These are phyloP conservation scores for Penicillium bovifimosum DNA, from an alignment of 495 filamentous ascomycete genomes.

Conservation along the genomic window DNA sequence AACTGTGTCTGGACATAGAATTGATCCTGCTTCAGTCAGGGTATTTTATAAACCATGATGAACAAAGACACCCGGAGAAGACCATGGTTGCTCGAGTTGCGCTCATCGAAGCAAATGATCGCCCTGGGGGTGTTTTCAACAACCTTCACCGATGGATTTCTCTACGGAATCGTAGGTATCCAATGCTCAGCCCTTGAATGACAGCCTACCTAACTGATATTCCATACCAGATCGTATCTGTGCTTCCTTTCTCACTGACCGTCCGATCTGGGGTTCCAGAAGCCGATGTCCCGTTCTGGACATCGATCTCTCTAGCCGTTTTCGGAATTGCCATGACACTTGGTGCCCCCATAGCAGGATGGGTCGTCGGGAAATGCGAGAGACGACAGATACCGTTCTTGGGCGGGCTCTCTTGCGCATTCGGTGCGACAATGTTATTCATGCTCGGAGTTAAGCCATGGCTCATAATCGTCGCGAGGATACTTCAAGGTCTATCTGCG, in stretches of 20 bases:
- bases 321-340: slow-evolving; percentile 2
- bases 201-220: background rate
- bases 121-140: background rate
- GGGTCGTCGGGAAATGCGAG: background rate
- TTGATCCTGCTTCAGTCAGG: background rate
- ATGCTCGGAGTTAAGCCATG: slow-evolving; percentile 1
- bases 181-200: background rate
- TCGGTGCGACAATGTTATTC: background rate
- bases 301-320: background rate
- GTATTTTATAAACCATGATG: background rate
- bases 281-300: slow-evolving; percentile 3
- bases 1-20: background rate
- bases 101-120: slow-evolving; percentile 3
- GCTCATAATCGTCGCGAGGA: slow-evolving; percentile 3
- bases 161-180: background rate
- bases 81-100: slow-evolving; percentile 1
- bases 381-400: slow-evolving; percentile 1
- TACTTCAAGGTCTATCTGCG: slow-evolving; percentile 4
- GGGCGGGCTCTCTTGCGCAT: slow-evolving; percentile 1
- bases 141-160: slow-evolving; percentile 6
- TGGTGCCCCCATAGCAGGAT: slow-evolving; percentile 1
- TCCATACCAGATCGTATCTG: background rate
- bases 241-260: slow-evolving; percentile 2
- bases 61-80: background rate
- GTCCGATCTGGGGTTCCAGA: background rate